Evolutionary conservation across 768 basidiomycete species (phyloP).

Genomic region (Lepiota brunneoincarnata): DNA sequence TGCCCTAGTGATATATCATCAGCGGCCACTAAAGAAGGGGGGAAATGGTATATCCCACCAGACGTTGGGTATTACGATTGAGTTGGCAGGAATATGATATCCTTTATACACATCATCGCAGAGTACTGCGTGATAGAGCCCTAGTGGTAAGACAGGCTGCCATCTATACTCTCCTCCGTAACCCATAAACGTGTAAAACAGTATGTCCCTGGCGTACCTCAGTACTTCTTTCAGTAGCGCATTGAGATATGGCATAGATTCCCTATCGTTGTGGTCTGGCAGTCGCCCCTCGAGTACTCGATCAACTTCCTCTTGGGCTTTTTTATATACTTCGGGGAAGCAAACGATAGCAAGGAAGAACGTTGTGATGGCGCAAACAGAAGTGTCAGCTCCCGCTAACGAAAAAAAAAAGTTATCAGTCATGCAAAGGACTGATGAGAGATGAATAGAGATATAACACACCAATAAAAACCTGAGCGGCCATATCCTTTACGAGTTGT

Average conservation of each 20-base stretch:
- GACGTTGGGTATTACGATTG: no score
- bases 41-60: neutral
- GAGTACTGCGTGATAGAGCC: conserved; percentile 17
- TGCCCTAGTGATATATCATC: conserved; percentile 25
- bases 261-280: conserved; percentile 17
- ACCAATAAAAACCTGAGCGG: conserved; percentile 18
- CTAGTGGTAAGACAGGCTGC: conserved; percentile 11
- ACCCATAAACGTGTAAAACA: conserved; percentile 13
- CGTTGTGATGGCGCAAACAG: conserved; percentile 2
- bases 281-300: conserved; percentile 20
- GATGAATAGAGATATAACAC: neutral
- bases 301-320: conserved; percentile 39
- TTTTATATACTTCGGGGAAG: conserved; percentile 31
- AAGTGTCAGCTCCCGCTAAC: conserved; percentile 12
- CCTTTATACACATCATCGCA: conserved; percentile 14
- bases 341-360: conserved; percentile 15
- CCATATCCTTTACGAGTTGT: conserved; percentile 16
- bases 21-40: neutral
- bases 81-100: conserved; percentile 12
- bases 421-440: no score
- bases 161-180: neutral
- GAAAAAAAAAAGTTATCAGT: neutral
- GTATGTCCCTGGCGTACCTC: conserved; percentile 5
- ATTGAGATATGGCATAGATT: conserved; percentile 16
- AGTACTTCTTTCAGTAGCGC: conserved; percentile 19